Percentiles rank a stretch among this genome's conserved stretches.
Conservation (phyloP, 306 rosid genomes). For the Cicer arietinum region DNA sequence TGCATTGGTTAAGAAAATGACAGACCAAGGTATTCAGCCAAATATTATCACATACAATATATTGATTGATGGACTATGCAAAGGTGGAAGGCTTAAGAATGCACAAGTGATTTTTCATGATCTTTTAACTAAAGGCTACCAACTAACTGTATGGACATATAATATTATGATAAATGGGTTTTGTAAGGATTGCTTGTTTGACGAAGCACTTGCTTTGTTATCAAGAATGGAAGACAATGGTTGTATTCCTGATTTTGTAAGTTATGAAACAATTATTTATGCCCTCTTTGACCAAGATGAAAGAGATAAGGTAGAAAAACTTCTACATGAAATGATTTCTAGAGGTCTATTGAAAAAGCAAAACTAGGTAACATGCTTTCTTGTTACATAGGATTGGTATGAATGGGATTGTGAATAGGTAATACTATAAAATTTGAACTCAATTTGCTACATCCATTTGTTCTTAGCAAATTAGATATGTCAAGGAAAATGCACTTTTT, state of each 20-base stretch:
- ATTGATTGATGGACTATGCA: too few species aligned
- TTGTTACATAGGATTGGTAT: too few species aligned
- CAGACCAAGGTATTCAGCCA: not conserved
- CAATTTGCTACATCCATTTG: too few species aligned
- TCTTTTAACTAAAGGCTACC: not conserved
- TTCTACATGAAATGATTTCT: not conserved
- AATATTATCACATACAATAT: not conserved
- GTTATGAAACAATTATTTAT: too few species aligned
- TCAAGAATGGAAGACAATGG: too few species aligned
- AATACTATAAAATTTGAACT: too few species aligned
- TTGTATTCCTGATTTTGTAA: too few species aligned
- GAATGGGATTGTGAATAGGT: too few species aligned
- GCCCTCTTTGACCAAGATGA: not conserved
- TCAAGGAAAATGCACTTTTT: too few species aligned
- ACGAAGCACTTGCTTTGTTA: not conserved
- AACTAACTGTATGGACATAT: too few species aligned
- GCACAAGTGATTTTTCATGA: not conserved
- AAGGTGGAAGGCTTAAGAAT: too few species aligned
- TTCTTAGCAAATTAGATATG: too few species aligned
- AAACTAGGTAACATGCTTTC: not conserved
- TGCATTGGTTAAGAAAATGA: not conserved
- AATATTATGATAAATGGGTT: not conserved
- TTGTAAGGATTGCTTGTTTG: not conserved
- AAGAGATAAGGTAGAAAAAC: not conserved
- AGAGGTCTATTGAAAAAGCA: not conserved